phyloP scores from a whole-genome alignment of 176 grass and related monocot species.

The Phoenix roebelenii region DNA sequence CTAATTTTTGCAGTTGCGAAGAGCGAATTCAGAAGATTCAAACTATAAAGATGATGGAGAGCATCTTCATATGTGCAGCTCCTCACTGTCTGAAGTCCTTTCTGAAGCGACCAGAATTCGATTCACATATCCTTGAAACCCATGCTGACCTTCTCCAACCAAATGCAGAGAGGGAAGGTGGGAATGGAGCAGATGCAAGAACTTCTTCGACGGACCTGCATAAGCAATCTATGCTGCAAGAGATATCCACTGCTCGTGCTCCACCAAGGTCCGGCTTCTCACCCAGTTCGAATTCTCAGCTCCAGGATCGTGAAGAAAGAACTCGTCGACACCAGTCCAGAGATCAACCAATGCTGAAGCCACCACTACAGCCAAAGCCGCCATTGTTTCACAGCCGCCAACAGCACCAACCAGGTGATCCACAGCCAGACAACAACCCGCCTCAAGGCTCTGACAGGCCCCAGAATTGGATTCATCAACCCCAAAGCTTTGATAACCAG shows the following conservation, averaged over 20 bases:
- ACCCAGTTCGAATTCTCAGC: conserved; percentile 2
- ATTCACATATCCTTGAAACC: conserved; percentile 56
- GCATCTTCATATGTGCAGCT: conserved; percentile 91
- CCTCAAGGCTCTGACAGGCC: conserved; percentile 5
- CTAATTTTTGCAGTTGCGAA: conserved; percentile 50
- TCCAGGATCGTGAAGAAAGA: conserved; percentile 15
- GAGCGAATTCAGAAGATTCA: conserved; percentile 99
- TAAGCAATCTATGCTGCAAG: conserved; percentile 14
- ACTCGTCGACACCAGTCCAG: conserved; percentile 2
- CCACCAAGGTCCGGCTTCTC: conserved; percentile 12
- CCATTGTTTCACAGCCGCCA: neutral
- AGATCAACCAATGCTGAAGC: neutral
- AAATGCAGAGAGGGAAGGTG: conserved; percentile 10
- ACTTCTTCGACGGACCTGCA: conserved; percentile 15
- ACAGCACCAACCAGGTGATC: conserved; percentile 8
- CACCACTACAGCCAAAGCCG: neutral
- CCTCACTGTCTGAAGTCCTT: conserved; percentile 95
- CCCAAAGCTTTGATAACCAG: conserved; percentile 9
- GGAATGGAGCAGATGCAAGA: conserved; percentile 8
- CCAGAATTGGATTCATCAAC: conserved; percentile 8
- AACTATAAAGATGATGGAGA: conserved; percentile 83
- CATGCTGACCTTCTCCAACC: conserved; percentile 3
- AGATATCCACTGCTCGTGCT: conserved; percentile 11
- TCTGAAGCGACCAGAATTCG: conserved; percentile 67
- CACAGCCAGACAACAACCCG: conserved; percentile 4